Evolutionary conservation across 2,329 filamentous ascomycete genomes (phyloP).

Genomic region (Teratosphaeria zuluensis): DNA sequence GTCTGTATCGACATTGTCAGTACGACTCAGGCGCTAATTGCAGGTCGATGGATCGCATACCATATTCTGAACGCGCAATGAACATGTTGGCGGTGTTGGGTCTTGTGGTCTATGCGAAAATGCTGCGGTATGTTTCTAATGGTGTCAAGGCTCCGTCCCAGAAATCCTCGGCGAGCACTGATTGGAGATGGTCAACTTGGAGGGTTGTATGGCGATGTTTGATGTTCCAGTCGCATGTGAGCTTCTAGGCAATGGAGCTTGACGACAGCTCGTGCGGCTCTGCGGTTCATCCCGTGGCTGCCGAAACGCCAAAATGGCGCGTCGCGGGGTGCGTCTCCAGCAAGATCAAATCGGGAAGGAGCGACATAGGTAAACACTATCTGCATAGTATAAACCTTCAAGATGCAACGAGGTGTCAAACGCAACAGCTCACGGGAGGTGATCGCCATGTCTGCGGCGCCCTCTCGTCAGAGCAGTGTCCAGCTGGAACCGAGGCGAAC

Average conservation of each 20-base stretch:
- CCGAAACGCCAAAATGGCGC: neutral
- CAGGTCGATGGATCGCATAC: conserved; percentile 41
- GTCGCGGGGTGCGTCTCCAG: neutral
- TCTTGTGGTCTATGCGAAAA: neutral
- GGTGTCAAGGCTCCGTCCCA: no score
- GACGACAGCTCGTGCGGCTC: neutral
- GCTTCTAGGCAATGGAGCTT: neutral
- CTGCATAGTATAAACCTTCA: neutral
- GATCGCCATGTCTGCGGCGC: conserved; percentile 3
- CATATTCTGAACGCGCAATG: conserved; percentile 99
- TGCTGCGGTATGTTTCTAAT: neutral
- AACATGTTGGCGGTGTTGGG: conserved; percentile 65
- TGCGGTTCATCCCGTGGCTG: neutral
- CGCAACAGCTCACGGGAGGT: neutral
- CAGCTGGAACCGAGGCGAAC: conserved; percentile 6
- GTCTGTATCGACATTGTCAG: conserved; percentile 47
- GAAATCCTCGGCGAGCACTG: no score
- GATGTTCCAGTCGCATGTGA: neutral
- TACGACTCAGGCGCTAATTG: conserved; percentile 2
- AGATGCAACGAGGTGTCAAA: neutral
- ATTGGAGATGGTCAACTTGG: neutral
- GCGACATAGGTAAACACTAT: neutral
- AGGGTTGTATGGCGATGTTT: neutral
- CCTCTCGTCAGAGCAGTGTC: conserved; percentile 5
- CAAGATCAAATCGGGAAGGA: neutral